Conservation (phyloP, 805 yeast species). For the Huiozyma naganishii region DNA sequence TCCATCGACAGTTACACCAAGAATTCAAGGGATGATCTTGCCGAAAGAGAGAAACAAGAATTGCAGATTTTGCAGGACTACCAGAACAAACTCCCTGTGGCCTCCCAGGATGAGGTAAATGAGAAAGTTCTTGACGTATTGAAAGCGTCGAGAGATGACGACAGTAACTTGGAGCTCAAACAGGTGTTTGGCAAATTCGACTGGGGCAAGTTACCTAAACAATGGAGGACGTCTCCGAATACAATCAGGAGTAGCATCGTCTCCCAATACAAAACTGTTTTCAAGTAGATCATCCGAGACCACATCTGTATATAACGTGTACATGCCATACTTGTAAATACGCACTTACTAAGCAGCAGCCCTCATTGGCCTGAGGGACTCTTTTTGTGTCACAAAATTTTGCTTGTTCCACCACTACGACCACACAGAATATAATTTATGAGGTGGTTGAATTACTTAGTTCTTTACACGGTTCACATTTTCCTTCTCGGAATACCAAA, state of each 20-base stretch:
- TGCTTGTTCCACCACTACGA: too few relatives aligned
- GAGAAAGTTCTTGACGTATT: conserved; percentile 23
- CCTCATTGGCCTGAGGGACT: background rate
- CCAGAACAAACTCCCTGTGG: conserved; percentile 34
- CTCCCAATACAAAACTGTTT: conserved; percentile 13
- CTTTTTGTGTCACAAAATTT: too few relatives aligned
- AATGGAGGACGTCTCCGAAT: conserved; percentile 29
- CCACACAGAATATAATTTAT: too few relatives aligned
- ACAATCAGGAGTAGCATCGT: conserved; percentile 26
- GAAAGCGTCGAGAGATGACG: conserved; percentile 9
- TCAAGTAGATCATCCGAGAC: conserved; percentile 1
- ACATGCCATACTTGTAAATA: conserved; percentile 1
- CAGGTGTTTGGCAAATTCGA: conserved; percentile 26
- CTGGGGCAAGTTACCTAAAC: conserved; percentile 26
- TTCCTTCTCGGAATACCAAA: too few relatives aligned
- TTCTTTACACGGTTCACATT: too few relatives aligned
- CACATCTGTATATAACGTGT: background rate
- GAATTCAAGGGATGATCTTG: conserved; percentile 42
- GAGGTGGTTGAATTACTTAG: too few relatives aligned
- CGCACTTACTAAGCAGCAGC: background rate
- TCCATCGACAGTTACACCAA: conserved; percentile 37
- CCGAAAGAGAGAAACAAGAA: conserved; percentile 41
- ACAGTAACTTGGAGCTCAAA: conserved; percentile 20
- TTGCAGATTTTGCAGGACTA: conserved; percentile 33
- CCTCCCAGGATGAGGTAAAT: conserved; percentile 36